Base-by-base conservation (phyloP, 1,284 basidiomycete genomes). In the Grifola frondosa region DNA sequence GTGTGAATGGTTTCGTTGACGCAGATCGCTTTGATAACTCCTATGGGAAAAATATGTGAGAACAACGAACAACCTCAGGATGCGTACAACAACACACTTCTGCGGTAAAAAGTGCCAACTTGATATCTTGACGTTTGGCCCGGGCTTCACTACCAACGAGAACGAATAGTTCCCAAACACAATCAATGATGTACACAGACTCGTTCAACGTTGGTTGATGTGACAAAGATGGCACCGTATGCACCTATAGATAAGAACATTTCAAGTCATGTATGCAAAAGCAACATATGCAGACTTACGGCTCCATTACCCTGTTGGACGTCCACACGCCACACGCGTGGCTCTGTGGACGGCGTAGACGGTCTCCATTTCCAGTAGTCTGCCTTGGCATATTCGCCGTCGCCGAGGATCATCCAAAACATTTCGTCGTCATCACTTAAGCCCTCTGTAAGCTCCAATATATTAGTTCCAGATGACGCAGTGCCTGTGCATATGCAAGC, bases 391-490 rank as follows among this genome's bases (percentile, higher is more conserved):
- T 81, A 88, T 2, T 74, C 73, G 0, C 80, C 78, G 17, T 87
- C 77, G 8, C 88, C 88, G 9, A 91, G 69, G 33, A 86, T 75
- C 78, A 87, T 81, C 84, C 88, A 88, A 57, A 91, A 89, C 76
- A 89, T 80, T 44, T 88, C 84, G 42, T 88, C 83, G 20, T 73
- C 64, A 20, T 76, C 74, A 39, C 74, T 74, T 52, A 78, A 74
- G n/a, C 78, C 78, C 57, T 90, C 84, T 3, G 60, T 53, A 6
- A 88, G 70, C 46, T 84, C 80, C 7, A 77, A 62, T 17, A 80
- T 63, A 10, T 60, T 61, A 4, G 63, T 63, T 4, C 67, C 61
- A 22, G 65, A 66, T 6, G 59, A 52, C 1, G 68, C 64, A 89
- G 64, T 5, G 60, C 63, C 31, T 68, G 63, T 5, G 77, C 84